Percentiles rank a stretch among this genome's conserved stretches.
These are phyloP conservation scores for Miamiensis avidus DNA, from an alignment of 169 alveolate genomes.

Conservation along the genomic window DNA sequence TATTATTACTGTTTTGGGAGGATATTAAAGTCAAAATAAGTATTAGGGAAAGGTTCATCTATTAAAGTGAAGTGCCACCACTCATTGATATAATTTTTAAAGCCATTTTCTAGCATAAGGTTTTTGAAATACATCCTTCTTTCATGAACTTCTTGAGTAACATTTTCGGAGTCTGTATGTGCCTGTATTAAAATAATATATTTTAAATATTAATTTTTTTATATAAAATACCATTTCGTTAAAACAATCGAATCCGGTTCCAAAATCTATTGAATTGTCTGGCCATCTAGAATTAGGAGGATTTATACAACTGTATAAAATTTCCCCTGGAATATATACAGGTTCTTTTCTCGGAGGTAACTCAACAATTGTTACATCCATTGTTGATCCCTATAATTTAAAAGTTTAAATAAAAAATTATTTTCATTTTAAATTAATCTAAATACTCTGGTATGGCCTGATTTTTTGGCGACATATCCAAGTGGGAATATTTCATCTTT, in stretches of 20 bases:
- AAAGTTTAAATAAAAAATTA: no score
- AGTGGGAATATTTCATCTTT: conserved; percentile 11
- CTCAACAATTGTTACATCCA: conserved; percentile 36
- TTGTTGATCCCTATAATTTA: conserved; percentile 32
- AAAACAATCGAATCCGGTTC: conserved; percentile 50
- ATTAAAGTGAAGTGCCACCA: conserved; percentile 49
- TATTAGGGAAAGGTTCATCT: conserved; percentile 20
- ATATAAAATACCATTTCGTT: background rate
- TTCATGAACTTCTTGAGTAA: background rate
- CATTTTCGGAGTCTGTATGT: conserved; percentile 17
- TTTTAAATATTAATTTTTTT: background rate
- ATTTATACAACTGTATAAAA: conserved; percentile 18
- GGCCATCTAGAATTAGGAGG: conserved; percentile 8
- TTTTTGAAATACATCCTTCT: conserved; percentile 13
- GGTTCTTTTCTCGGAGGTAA: conserved; percentile 9
- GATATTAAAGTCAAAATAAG: conserved; percentile 34
- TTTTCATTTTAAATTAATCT: background rate
- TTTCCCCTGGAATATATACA: conserved; percentile 22
- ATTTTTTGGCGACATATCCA: conserved; percentile 37
- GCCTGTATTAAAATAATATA: background rate
- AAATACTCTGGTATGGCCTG: conserved; percentile 35
- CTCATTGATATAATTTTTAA: conserved; percentile 31
- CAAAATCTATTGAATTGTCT: conserved; percentile 42
- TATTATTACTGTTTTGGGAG: background rate
- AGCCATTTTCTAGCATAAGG: conserved; percentile 4